A percentile compares a stretch with the other conserved stretches of the same genome.
Evolutionary conservation across 1,284 basidiomycete species (phyloP).

Genomic region (Farysia itapuensis): DNA sequence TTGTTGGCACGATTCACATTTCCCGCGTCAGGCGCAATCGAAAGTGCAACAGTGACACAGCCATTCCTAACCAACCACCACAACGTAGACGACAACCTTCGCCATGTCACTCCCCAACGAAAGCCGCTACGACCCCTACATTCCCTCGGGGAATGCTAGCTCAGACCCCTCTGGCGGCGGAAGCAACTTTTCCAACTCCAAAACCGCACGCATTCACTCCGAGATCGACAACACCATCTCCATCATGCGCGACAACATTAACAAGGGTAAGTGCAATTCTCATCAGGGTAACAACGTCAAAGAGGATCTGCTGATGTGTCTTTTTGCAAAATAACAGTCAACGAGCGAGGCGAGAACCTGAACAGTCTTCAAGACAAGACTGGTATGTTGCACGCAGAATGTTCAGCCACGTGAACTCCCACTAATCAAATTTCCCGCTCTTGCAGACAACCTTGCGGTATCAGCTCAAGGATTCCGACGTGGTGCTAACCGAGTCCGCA

Average conservation of each 20-base stretch:
- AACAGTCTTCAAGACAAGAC: conserved; percentile 97
- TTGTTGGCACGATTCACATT: too few species aligned
- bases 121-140: conserved; percentile 56
- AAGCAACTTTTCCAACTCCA: conserved; percentile 43
- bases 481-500: conserved; percentile 94
- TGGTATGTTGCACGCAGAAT: conserved; percentile 67
- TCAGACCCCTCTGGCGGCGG: conserved; percentile 39
- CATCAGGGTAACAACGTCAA: too few species aligned
- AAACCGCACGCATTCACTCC: conserved; percentile 56
- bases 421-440: not conserved
- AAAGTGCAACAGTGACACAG: too few species aligned
- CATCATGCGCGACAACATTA: conserved; percentile 95
- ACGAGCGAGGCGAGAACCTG: conserved; percentile 89
- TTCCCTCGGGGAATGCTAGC: conserved; percentile 47
- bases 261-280: conserved; percentile 36
- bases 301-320: not conserved
- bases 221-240: conserved; percentile 63
- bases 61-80: too few species aligned
- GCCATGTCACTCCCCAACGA: conserved; percentile 42
- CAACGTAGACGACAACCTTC: not conserved
- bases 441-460: conserved; percentile 86
- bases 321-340: conserved; percentile 69
- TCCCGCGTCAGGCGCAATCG: too few species aligned
- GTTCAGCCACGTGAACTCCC: not conserved
- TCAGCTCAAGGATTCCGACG: conserved; percentile 98